Evolutionary conservation across 225 moss, liverwort and hornwort species (phyloP).

Genomic region (Bryum argenteum): DNA sequence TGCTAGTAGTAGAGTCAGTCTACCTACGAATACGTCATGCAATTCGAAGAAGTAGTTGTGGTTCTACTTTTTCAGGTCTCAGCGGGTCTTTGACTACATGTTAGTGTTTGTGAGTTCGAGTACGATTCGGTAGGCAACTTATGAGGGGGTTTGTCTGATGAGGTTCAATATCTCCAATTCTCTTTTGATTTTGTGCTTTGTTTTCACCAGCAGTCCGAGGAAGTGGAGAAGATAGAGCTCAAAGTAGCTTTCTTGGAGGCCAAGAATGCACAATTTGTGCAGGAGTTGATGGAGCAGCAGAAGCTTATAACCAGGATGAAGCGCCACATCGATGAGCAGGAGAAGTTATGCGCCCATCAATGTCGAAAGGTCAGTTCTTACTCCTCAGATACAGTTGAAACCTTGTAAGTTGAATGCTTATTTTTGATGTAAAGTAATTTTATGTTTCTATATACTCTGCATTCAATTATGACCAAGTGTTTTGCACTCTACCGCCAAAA

Average conservation of each 20-base stretch:
- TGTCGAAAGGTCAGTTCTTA: conserved; percentile 59
- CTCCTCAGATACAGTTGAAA: not conserved
- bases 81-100: not conserved
- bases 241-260: conserved; percentile 63
- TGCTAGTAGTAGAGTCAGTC: not conserved
- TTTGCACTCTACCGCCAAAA: not conserved
- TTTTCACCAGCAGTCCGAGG: conserved; percentile 47
- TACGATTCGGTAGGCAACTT: not conserved
- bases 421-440: not conserved
- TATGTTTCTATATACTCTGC: not conserved
- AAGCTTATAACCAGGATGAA: conserved; percentile 65
- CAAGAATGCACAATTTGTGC: conserved; percentile 74
- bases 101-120: conserved; percentile 13
- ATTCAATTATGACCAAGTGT: not conserved
- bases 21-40: conserved; percentile 1
- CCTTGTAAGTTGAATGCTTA: not conserved
- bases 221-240: conserved; percentile 62
- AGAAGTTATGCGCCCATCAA: conserved; percentile 64
- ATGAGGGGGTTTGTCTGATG: not conserved
- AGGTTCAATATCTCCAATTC: conserved; percentile 1
- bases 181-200: not conserved
- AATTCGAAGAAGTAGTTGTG: not conserved
- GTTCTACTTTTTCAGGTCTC: not conserved
- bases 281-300: conserved; percentile 83
- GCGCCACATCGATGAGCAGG: conserved; percentile 61